Evolutionary conservation across 805 yeast species (phyloP), one percentile per base, ranked within the genome.

Genomic region (Saturnispora hagleri): DNA sequence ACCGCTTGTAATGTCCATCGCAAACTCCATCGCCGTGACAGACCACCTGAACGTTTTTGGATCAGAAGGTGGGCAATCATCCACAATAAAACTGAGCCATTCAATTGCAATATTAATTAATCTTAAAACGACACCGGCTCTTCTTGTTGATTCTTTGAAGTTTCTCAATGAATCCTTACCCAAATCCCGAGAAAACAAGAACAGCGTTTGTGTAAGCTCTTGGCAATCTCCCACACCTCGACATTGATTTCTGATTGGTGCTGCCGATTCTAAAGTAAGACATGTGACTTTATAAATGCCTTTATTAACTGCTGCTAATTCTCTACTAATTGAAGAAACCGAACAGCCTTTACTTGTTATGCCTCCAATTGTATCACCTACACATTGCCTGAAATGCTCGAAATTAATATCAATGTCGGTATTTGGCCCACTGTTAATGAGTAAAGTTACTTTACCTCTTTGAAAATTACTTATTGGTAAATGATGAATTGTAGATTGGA

Each of bases 41-140:
- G 97, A 89, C 97, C 97, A 93, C 60, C 95, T 74, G 63, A 93
- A 93, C 0, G 98, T 91, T 60, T 82, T 86, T 51, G 85, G 78
- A 58, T 91, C 97, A 0, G 95, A 84, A 1, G 97, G 96, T 15
- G 82, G 82, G 70, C 99, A 93, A 62, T 91, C 97, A 66, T 93
- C 97, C 54, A 91, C 89, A 27, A 93, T 81, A 62, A 89, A 91
- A 52, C 89, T 80, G 17, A 93, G 84, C 99, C 99, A 93, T 51
- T 86, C 91, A 43, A 89, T 80, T 44, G 95, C 79, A 55, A 89
- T 68, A 52, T 81, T 80, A 31, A 93, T 80, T 63, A 93, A 75
- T 58, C 81, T 80, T 69, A 84, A 71, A 27, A 89, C 81, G 9
- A 89, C 76, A 0, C 79, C 75, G 0, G 90, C 80, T 56, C 87